Evolutionary conservation across 2,329 filamentous ascomycete species (phyloP).

Genomic region (Fusarium staphyleae): DNA sequence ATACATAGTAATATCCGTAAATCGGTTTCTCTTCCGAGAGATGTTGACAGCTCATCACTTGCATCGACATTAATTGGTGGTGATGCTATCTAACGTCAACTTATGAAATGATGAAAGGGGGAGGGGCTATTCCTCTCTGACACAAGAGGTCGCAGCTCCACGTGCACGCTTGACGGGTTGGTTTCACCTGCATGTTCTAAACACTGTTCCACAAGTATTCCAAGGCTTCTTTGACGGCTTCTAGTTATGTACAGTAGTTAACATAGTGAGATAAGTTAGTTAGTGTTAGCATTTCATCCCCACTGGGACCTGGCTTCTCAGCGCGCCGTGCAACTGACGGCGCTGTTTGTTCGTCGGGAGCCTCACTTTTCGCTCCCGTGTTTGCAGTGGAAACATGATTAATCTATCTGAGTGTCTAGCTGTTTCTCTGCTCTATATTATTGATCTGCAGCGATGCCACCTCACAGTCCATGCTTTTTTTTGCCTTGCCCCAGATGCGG

Average conservation of each 20-base stretch:
- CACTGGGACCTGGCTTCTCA: not conserved
- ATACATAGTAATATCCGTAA: too few species aligned
- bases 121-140: not conserved
- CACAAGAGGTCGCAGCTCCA: constrained; percentile 10
- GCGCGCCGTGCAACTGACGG: constrained; percentile 21
- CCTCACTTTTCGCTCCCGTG: constrained; percentile 7
- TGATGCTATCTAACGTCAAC: not conserved
- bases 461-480: constrained; percentile 13
- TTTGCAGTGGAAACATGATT: not conserved
- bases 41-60: not conserved
- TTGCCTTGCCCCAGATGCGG: constrained; percentile 7
- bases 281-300: too few species aligned
- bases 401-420: constrained; percentile 1
- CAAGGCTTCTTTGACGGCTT: not conserved
- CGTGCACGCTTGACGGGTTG: constrained; percentile 20
- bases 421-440: not conserved
- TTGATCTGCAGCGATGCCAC: constrained; percentile 31
- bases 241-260: too few species aligned
- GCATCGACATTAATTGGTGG: not conserved
- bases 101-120: constrained; percentile 6
- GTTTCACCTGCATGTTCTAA: constrained; percentile 28
- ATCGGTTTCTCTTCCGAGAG: too few species aligned
- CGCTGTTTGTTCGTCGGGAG: constrained; percentile 17
- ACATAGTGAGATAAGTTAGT: too few species aligned
- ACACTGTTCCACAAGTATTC: constrained; percentile 3